Percentiles rank a stretch among this genome's conserved stretches.
Conservation (phyloP, 2,329 filamentous ascomycete genomes). For the Kalaharituber pfeilii region DNA sequence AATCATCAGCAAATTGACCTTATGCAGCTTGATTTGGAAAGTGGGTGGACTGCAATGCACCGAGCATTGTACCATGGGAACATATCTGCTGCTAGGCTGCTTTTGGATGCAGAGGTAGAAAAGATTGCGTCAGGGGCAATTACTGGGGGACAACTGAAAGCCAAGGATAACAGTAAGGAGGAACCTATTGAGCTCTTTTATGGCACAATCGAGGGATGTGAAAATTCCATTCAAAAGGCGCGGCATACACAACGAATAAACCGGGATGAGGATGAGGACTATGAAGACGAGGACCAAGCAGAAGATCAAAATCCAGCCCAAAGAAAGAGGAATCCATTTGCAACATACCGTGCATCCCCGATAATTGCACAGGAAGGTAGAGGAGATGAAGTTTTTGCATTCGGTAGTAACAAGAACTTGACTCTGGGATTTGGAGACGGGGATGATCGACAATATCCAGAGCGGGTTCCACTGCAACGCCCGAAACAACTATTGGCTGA, state of each 20-base stretch:
- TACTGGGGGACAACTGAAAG: conserved; percentile 61
- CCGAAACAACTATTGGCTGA: conserved; percentile 57
- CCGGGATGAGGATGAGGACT: conserved; percentile 32
- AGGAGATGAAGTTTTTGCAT: conserved; percentile 79
- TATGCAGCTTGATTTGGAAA: conserved; percentile 74
- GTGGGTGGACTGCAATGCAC: conserved; percentile 89
- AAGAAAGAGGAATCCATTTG: not conserved
- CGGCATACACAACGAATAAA: not conserved
- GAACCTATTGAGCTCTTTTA: conserved; percentile 89
- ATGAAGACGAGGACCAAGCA: conserved; percentile 38
- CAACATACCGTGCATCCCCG: conserved; percentile 7
- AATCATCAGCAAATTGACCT: conserved; percentile 71
- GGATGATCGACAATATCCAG: conserved; percentile 84
- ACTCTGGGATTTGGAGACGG: conserved; percentile 88
- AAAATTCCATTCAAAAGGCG: conserved; percentile 22
- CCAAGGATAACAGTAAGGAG: conserved; percentile 87
- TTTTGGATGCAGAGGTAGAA: conserved; percentile 33
- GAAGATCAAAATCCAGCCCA: conserved; percentile 21
- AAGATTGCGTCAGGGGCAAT: conserved; percentile 40
- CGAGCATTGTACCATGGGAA: conserved; percentile 26
- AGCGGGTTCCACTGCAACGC: conserved; percentile 58
- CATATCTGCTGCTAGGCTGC: conserved; percentile 43
- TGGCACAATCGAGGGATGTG: conserved; percentile 61
- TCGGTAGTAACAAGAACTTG: conserved; percentile 91
- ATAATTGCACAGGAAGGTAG: conserved; percentile 11